phyloP scores from a whole-genome alignment of 768 basidiomycete genomes.

The Daedaleopsis sinensis region DNA sequence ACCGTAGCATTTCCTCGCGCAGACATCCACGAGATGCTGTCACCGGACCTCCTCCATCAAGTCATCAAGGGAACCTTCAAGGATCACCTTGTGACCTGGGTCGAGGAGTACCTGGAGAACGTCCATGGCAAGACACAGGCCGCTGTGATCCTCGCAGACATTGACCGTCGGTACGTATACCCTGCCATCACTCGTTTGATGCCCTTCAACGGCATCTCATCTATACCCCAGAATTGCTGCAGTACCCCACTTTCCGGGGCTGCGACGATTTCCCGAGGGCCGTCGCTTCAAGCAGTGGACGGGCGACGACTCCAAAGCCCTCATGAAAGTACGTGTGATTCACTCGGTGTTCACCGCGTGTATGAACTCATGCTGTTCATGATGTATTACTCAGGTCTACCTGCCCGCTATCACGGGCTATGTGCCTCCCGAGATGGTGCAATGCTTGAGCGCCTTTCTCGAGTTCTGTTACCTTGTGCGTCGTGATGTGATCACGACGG shows the following conservation, averaged over 20 bases:
- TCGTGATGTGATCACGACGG: neutral
- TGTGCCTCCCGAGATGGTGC: slow-evolving; percentile 19
- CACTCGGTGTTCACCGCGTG: too few species aligned
- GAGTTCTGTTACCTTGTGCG: slow-evolving; percentile 31
- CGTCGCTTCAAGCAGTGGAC: slow-evolving; percentile 33
- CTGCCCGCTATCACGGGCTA: slow-evolving; percentile 24
- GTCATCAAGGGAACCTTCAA: slow-evolving; percentile 28
- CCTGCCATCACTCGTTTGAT: too few species aligned
- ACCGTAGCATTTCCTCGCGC: slow-evolving; percentile 24
- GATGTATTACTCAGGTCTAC: slow-evolving; percentile 21
- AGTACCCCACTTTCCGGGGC: slow-evolving; percentile 23
- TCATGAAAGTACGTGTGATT: slow-evolving; percentile 31
- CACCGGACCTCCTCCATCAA: slow-evolving; percentile 24
- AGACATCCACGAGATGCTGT: slow-evolving; percentile 23
- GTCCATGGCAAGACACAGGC: slow-evolving; percentile 4
- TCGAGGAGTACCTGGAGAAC: too few species aligned
- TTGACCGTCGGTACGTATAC: slow-evolving; percentile 17
- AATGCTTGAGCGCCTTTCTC: slow-evolving; percentile 14
- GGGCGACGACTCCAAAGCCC: slow-evolving; percentile 30
- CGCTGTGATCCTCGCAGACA: slow-evolving; percentile 11
- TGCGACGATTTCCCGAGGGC: slow-evolving; percentile 26
- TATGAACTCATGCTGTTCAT: neutral
- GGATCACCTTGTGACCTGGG: slow-evolving; percentile 24
- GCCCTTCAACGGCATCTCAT: too few species aligned
- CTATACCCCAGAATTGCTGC: slow-evolving; percentile 18